Base-by-base conservation (phyloP, 1,139 yeast species). In the Yamadazyma trypodendri region DNA sequence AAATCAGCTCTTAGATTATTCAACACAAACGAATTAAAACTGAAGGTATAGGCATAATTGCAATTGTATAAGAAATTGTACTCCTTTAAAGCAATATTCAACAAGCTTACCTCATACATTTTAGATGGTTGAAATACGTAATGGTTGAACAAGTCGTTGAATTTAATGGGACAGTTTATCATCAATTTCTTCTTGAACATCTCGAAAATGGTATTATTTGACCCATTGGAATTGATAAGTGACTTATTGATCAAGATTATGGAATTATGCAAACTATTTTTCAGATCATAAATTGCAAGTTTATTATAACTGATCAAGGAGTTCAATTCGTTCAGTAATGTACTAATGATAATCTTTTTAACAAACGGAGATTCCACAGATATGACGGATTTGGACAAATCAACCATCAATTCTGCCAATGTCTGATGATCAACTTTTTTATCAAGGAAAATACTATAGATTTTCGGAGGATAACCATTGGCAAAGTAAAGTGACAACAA, bases 171-270 rank as follows among this genome's bases (percentile, higher is more conserved):
- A 38, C 76, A 65, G 38, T 63, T 68, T 38, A 72, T 58, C 20
- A 72, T 55, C 38, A 72, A 50, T 42, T 66, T 68, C 45, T 72
- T 65, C 45, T 72, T 72, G 50, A 70, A 65, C 20, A 73, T 49
- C 33, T 66, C 64, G 42, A 68, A 60, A 18, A 64, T 45, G 28
- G 45, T 41, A 27, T 35, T 40, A 10, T 12, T 25, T 14, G 40
- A 40, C 28, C 36, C 38, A 10, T 40, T 32, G 35, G 53, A 45
- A 34, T 64, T 65, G 31, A 72, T 60, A 13, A 44, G 14, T 6
- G 71, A 63, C 48, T 68, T 68, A 45, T 72, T 72, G 21, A 72
- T 62, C 31, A 72, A 54, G 22, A 74, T 72, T 25, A 74, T 65
- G 1, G 77, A 65, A 46, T 73, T 73, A 45, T 74, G 79, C 25